A percentile compares a stretch with the other conserved stretches of the same genome.
Conservation (phyloP, 2,329 filamentous ascomycete species). For the Colletotrichum theobromicola region DNA sequence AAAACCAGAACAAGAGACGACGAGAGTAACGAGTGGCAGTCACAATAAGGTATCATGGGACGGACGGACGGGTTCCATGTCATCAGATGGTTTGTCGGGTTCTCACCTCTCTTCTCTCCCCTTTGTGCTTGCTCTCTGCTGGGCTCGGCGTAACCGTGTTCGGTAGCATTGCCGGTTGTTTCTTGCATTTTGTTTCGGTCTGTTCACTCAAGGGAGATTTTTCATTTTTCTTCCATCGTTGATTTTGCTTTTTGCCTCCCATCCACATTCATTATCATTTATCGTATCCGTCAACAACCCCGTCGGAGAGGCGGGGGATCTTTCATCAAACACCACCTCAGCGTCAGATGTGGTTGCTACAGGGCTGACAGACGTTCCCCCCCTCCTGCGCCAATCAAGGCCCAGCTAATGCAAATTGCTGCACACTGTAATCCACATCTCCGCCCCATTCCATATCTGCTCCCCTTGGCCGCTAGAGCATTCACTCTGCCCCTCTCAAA, state of each 20-base stretch:
- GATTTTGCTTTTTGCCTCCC: not conserved
- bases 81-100: not conserved
- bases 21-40: not conserved
- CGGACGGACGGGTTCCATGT: not conserved
- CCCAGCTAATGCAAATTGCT: not conserved
- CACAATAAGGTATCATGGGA: not conserved
- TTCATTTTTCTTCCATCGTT: not conserved
- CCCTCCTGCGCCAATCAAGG: not conserved
- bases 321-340: not conserved
- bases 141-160: not conserved
- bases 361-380: conserved; percentile 2
- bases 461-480: not conserved
- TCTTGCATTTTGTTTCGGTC: not conserved
- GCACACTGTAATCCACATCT: not conserved
- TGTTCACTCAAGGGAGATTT: not conserved
- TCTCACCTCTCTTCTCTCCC: not conserved
- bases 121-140: not conserved
- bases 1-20: not conserved
- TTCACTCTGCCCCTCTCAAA: not conserved
- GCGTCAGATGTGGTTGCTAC: not conserved
- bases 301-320: not conserved
- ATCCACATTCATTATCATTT: not conserved
- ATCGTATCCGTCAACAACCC: not conserved
- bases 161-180: not conserved
- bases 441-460: not conserved